phyloP scores from a whole-genome alignment of 2,329 filamentous ascomycete genomes.

The Penicillium psychrosexuale region DNA sequence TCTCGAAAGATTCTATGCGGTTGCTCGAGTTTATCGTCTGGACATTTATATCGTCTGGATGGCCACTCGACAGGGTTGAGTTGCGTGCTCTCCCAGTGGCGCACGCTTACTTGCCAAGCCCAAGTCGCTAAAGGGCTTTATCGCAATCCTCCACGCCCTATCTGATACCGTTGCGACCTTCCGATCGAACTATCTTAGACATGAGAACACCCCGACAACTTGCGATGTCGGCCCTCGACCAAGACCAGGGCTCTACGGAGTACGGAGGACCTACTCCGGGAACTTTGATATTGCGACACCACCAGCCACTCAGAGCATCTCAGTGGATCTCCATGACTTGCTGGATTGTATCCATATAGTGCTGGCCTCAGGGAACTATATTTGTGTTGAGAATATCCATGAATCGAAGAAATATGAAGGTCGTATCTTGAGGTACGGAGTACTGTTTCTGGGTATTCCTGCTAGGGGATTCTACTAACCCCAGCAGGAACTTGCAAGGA shows the following conservation, averaged over 20 bases:
- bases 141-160: not conserved
- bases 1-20: not conserved
- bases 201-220: not conserved
- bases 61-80: not conserved
- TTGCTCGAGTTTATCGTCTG: not conserved
- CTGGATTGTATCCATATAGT: not conserved
- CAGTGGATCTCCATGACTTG: not conserved
- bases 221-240: not conserved
- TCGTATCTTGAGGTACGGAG: not conserved
- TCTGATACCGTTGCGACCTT: no score
- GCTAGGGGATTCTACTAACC: not conserved
- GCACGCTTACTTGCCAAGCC: not conserved
- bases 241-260: not conserved
- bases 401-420: no score
- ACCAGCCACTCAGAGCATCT: slow-evolving; percentile 5
- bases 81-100: not conserved
- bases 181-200: not conserved
- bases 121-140: no score
- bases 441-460: not conserved
- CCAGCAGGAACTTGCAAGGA: not conserved
- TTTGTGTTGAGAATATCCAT: not conserved
- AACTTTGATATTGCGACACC: slow-evolving; percentile 13
- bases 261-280: no score
- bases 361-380: not conserved
- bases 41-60: no score